phyloP scores from a whole-genome alignment of 2,329 filamentous ascomycete species.

The Botrytis pseudocinerea region DNA sequence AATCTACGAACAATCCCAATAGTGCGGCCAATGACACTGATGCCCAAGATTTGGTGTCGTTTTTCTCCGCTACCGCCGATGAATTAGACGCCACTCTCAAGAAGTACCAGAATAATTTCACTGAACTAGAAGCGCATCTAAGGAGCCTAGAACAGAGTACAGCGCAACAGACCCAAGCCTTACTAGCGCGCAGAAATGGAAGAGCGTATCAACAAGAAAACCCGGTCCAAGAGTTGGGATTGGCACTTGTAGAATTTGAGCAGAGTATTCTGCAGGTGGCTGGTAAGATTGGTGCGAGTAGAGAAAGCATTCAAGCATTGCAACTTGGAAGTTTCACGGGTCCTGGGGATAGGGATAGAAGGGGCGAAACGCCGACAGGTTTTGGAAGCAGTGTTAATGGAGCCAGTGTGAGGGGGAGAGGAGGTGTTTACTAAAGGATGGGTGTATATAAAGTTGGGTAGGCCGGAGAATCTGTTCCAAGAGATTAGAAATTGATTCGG shows the following conservation, averaged over 20 bases:
- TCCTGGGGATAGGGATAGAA: slow-evolving; percentile 12
- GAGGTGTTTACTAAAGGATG: slow-evolving; percentile 9
- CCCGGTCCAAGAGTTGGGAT: slow-evolving; percentile 53
- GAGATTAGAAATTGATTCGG: slow-evolving; percentile 11
- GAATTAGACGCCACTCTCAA: slow-evolving; percentile 60
- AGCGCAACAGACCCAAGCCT: slow-evolving; percentile 59
- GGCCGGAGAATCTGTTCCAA: background rate
- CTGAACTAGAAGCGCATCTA: slow-evolving; percentile 66
- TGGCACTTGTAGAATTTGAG: slow-evolving; percentile 65
- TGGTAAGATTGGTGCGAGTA: slow-evolving; percentile 57
- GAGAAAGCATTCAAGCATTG: slow-evolving; percentile 61
- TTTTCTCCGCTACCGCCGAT: slow-evolving; percentile 63
- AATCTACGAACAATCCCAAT: slow-evolving; percentile 43
- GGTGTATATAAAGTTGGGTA: slow-evolving; percentile 9
- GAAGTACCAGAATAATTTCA: slow-evolving; percentile 58
- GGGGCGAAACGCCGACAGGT: background rate
- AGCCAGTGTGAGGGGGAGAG: slow-evolving; percentile 3
- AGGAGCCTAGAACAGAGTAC: slow-evolving; percentile 62
- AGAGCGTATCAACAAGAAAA: slow-evolving; percentile 45
- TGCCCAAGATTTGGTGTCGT: slow-evolving; percentile 60
- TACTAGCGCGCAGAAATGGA: slow-evolving; percentile 46
- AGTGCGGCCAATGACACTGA: slow-evolving; percentile 47
- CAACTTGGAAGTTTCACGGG: slow-evolving; percentile 47
- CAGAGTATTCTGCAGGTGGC: slow-evolving; percentile 64
- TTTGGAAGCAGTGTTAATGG: background rate